These are phyloP conservation scores for Colletotrichum sp. DNA, from an alignment of 2,329 filamentous ascomycete species.

Conservation along the genomic window DNA sequence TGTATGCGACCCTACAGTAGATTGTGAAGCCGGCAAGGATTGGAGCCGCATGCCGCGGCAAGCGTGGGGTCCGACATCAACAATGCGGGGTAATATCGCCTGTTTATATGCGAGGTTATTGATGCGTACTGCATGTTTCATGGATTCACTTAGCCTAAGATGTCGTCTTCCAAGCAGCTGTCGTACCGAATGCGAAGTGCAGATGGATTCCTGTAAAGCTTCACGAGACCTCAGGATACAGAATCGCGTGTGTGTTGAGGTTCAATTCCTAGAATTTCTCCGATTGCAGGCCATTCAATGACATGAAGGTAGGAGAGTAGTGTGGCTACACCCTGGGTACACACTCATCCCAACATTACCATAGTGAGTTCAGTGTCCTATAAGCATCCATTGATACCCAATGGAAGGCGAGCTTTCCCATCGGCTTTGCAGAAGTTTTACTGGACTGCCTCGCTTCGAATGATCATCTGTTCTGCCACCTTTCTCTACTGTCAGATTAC, in stretches of 20 bases:
- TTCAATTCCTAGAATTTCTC: rapidly evolving
- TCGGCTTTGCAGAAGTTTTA: not conserved
- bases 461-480: not conserved
- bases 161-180: not conserved
- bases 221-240: rapidly evolving
- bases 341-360: not conserved
- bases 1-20: not conserved
- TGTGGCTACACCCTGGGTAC: not conserved
- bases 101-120: not conserved
- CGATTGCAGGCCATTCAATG: not conserved
- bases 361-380: not conserved
- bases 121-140: not conserved
- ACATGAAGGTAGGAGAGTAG: not conserved
- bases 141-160: not conserved
- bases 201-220: not conserved
- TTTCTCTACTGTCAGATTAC: not conserved
- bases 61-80: not conserved
- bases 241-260: rapidly evolving
- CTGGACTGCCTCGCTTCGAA: not conserved
- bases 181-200: not conserved
- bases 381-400: not conserved
- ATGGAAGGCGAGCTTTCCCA: not conserved
- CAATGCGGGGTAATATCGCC: not conserved
- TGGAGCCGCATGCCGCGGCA: not conserved
- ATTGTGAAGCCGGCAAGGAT: not conserved